Base-by-base conservation (phyloP, 768 basidiomycete species). In the Phlebiopsis gigantea region DNA sequence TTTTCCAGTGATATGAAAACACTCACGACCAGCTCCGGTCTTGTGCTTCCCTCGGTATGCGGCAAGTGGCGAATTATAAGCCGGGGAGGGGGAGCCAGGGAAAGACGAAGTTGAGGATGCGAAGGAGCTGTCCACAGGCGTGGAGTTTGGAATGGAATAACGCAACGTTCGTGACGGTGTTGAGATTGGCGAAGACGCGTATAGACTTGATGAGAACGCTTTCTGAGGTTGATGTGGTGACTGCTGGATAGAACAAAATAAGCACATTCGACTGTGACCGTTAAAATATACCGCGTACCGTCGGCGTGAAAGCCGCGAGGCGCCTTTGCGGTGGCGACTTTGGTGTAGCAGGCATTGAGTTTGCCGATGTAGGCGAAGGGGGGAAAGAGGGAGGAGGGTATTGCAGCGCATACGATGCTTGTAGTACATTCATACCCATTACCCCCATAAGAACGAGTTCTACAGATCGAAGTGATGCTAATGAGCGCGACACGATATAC, bases 31-130 rank as follows among this genome's bases (percentile, higher is more conserved):
- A 6, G 65, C 65, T 3, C 66, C 64, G 28, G 65, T 57, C 17
- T 67, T 63, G 53, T 76, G 75, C 53, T 65, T 70, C 26, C 75
- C 75, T 14, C 73, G 63, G 49, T 75, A 75, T 4, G 74, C 71
- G 7, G 72, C 70, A 10, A 75, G 66, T n/a, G 67, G 65, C 14
- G 62, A 66, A 49, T 48, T 55, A 30, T 49, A n/a, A 19, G 54
- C 46, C 2, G 62, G 62, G 2, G 62, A 58, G 17, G 67, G 67
- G 0, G 65, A 63, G 0, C 53, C 58, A 1, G 64, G 63, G 14
- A 55, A 55, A 1, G 62, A 46, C 14, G 66, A 63, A 14, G 67
- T 58, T 9, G 73, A 73, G 4, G 74, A 72, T 0, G 71, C 67
- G 5, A 74, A 70, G 1, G 75, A 73, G 28, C 68, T 61, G 65